phyloP scores from a whole-genome alignment of 208 protist species.

The Borovskyia barvae region DNA sequence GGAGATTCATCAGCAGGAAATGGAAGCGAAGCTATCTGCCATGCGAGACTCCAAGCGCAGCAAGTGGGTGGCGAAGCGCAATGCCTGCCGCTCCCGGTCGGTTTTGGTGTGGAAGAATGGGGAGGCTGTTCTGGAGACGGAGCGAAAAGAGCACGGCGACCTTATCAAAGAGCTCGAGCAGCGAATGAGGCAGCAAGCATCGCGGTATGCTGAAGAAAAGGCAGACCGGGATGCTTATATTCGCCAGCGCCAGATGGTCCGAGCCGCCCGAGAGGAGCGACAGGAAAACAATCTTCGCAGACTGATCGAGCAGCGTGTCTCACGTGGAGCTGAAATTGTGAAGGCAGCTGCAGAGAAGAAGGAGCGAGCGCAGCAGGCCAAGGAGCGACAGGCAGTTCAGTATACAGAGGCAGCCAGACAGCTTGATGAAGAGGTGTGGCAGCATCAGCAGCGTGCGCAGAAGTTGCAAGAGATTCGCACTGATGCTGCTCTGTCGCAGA shows the following conservation, averaged over 20 bases:
- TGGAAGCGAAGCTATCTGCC: constrained; percentile 42
- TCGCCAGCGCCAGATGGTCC: constrained; percentile 32
- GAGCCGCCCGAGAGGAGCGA: constrained; percentile 28
- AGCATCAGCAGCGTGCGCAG: constrained; percentile 52
- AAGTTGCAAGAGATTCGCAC: constrained; percentile 31
- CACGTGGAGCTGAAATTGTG: constrained; percentile 57
- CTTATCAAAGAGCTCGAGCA: constrained; percentile 56
- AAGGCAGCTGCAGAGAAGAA: constrained; percentile 53
- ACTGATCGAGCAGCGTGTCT: constrained; percentile 50
- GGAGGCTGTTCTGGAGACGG: constrained; percentile 35
- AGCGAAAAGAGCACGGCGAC: constrained; percentile 36
- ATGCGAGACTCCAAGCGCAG: constrained; percentile 38
- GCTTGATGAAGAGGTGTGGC: constrained; percentile 39
- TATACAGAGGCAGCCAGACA: constrained; percentile 32
- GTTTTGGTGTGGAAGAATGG: constrained; percentile 43
- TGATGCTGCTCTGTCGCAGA: constrained; percentile 46
- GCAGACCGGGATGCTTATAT: constrained; percentile 49
- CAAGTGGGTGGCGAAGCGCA: constrained; percentile 34
- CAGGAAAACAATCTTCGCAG: constrained; percentile 45
- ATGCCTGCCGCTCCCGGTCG: constrained; percentile 37
- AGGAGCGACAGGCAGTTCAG: constrained; percentile 34
- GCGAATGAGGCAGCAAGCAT: constrained; percentile 46
- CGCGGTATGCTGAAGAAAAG: constrained; percentile 55
- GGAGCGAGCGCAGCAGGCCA: constrained; percentile 31
- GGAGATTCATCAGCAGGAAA: constrained; percentile 36